Evolutionary conservation across 495 filamentous ascomycete genomes (phyloP).

Genomic region (Penicillium cinerascens): DNA sequence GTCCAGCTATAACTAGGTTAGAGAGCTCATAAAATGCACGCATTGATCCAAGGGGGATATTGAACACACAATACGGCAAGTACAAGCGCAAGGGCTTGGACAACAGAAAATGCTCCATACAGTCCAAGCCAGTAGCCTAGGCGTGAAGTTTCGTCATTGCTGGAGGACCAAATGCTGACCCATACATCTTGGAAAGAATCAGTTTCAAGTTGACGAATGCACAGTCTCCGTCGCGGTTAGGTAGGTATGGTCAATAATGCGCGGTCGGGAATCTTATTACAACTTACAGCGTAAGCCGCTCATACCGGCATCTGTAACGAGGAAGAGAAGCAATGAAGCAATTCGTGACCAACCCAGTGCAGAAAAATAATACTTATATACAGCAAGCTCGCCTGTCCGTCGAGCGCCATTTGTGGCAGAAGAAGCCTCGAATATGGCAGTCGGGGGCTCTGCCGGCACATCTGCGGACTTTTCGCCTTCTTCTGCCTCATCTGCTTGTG

Average conservation of each 20-base stretch:
- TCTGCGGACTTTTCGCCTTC: too few relatives aligned
- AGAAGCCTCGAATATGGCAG: too few relatives aligned
- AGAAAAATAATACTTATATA: neutral
- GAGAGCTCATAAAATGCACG: neutral
- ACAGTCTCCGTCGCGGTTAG: neutral
- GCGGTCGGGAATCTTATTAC: neutral
- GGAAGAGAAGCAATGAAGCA: slow-evolving; percentile 1
- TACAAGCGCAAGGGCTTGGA: slow-evolving; percentile 9
- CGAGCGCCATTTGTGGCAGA: too few relatives aligned
- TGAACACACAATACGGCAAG: slow-evolving; percentile 15
- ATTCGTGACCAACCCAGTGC: neutral
- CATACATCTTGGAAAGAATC: slow-evolving; percentile 11
- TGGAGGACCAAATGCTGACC: slow-evolving; percentile 20
- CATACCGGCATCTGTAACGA: neutral
- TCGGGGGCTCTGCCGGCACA: too few relatives aligned
- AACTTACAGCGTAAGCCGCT: slow-evolving; percentile 7
- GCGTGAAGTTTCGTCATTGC: slow-evolving; percentile 5
- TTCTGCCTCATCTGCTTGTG: too few relatives aligned
- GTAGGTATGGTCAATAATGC: too few relatives aligned
- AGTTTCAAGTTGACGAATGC: neutral
- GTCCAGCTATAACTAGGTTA: slow-evolving; percentile 9
- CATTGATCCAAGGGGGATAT: neutral
- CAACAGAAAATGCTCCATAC: slow-evolving; percentile 18
- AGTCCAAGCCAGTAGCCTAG: slow-evolving; percentile 24
- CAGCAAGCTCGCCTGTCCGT: too few relatives aligned